Evolutionary conservation across 2,329 filamentous ascomycete species (phyloP), one percentile per base, ranked within the genome.

Genomic region (Talaromyces funiculosus): DNA sequence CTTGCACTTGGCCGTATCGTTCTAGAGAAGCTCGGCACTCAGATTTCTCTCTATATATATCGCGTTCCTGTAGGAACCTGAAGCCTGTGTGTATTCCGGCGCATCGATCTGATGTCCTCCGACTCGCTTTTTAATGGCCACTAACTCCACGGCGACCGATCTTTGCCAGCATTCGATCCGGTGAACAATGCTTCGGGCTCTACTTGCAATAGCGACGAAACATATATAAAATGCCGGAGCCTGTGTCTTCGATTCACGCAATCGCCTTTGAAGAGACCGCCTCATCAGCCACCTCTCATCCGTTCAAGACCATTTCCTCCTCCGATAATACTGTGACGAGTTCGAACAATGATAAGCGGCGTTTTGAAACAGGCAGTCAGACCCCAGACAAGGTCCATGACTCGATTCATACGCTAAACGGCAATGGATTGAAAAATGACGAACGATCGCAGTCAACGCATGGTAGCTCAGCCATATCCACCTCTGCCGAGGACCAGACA

Each of bases 301-400:
- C 69, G 38, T 66, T 66, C 58, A 67, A 68, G 62, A 69, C 71
- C 43, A 63, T 66, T 62, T 73, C 72, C 47, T 61, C 70, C 14
- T 65, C 71, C 14, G 62, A 65, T 20, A 64, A 67, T 20, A 51
- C 60, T 43, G 65, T 72, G 53, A 61, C 62, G 33, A 64, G 65
- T 49, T 22, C 20, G 38, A 45, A n/a, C 12, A 29, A 43, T 24
- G 26, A 56, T 12, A 22, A 31, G 8, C 20, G 29, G 7, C 54
- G 20, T 12, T 12, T 18, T 9, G 54, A 43, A 16, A 24, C 31
- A 45, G 26, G 10, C 12, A 31, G 7, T 16, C 12, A 31, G 20
- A 38, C 31, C n/a, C 18, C 24, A 47, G 22, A 9, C 4, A 20
- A 26, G 14, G 26, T 2, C 5, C 14, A 18, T 12, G n/a, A 64